phyloP scores from a whole-genome alignment of 305 asterid genomes.

The Solanum hybrid region DNA sequence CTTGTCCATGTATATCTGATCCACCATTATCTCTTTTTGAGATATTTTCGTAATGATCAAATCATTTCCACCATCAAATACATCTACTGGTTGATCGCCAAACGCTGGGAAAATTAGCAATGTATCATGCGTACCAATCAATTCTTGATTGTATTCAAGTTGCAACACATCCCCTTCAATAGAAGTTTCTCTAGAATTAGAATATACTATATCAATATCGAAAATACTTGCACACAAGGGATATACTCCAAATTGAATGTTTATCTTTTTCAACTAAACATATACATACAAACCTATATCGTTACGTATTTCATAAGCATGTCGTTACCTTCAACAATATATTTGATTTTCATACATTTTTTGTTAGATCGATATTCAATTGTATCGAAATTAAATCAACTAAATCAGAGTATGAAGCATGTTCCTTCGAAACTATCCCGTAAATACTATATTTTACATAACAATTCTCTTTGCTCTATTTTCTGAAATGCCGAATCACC shows the following conservation, averaged over 20 bases:
- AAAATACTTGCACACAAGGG: neutral
- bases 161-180: neutral
- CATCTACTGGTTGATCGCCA: neutral
- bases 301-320: neutral
- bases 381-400: too few species aligned
- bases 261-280: neutral
- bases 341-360: neutral
- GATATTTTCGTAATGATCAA: too few species aligned
- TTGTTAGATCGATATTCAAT: neutral
- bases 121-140: neutral
- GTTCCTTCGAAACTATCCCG: neutral
- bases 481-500: neutral
- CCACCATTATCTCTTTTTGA: neutral
- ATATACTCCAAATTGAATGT: neutral
- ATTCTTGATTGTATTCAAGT: neutral
- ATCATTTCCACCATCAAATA: neutral
- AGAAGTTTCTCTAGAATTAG: neutral
- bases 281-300: neutral
- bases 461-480: neutral
- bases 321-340: neutral
- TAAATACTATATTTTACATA: neutral
- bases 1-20: neutral
- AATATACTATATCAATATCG: neutral
- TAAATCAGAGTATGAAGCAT: neutral
- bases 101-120: neutral